Evolutionary conservation across 257 asterid species (phyloP).

Genomic region (Salvia miltiorrhiza): DNA sequence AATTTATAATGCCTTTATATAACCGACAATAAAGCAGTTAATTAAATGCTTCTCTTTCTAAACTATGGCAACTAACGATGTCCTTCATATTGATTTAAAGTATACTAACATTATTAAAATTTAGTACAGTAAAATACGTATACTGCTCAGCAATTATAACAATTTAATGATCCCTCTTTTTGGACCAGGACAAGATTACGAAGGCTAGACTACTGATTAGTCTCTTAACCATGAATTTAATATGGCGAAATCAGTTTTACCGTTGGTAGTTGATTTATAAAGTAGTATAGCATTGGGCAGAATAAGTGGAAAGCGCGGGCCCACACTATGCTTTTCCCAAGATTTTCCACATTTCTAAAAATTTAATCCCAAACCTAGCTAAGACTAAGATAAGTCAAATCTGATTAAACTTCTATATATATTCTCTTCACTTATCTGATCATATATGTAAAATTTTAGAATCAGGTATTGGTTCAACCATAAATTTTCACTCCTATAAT

Average conservation of each 20-base stretch:
- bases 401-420: not conserved
- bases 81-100: conserved; percentile 1
- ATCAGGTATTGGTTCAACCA: too few species aligned
- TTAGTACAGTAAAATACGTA: conserved; percentile 3
- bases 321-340: conserved; percentile 1
- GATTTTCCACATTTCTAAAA: not conserved
- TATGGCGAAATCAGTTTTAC: conserved; percentile 19
- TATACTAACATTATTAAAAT: conserved; percentile 9
- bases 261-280: conserved; percentile 25
- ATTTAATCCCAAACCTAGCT: not conserved
- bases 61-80: conserved; percentile 15
- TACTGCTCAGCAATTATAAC: not conserved
- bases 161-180: conserved; percentile 19
- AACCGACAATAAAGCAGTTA: conserved; percentile 17
- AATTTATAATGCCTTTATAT: conserved; percentile 19
- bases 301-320: conserved; percentile 5
- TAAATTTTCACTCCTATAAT: too few species aligned
- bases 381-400: conserved; percentile 1
- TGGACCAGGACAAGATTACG: conserved; percentile 15
- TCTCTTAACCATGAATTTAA: conserved; percentile 23
- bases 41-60: not conserved
- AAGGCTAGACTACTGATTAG: conserved; percentile 11
- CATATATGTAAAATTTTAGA: too few species aligned
- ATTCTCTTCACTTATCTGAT: too few species aligned
- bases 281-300: conserved; percentile 8